phyloP scores from a whole-genome alignment of 176 grass and related monocot genomes.

The Raddia distichophylla region DNA sequence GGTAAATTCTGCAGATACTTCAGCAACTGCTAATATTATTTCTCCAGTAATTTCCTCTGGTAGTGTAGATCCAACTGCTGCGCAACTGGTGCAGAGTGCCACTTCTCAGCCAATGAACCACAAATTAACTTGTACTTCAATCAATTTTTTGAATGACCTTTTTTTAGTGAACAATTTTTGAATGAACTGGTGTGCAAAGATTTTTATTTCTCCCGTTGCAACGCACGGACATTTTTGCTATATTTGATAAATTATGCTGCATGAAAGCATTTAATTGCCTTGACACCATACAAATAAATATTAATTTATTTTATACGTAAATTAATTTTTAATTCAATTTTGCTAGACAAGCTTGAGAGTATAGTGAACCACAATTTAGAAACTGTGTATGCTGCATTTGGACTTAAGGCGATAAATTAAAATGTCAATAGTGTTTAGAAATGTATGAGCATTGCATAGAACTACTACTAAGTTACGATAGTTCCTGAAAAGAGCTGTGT shows the following conservation, averaged over 20 bases:
- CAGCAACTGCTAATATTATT: conserved; percentile 36
- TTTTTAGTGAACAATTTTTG: too few species aligned
- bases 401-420: neutral
- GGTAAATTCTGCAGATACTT: conserved; percentile 47
- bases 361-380: neutral
- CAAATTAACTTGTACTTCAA: too few species aligned
- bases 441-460: conserved; percentile 7
- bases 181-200: too few species aligned
- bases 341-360: conserved; percentile 30
- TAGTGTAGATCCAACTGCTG: conserved; percentile 45
- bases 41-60: conserved; percentile 38
- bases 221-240: too few species aligned
- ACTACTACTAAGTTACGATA: conserved; percentile 22
- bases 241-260: too few species aligned
- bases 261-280: too few species aligned
- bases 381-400: neutral
- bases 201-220: too few species aligned
- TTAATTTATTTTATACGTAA: too few species aligned
- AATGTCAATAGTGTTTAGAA: conserved; percentile 15
- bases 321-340: too few species aligned
- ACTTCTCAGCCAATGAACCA: conserved; percentile 40
- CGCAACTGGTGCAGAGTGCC: conserved; percentile 26
- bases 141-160: too few species aligned
- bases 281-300: too few species aligned
- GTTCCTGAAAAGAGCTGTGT: conserved; percentile 6